Conservation (phyloP, 768 basidiomycete species). For the Pleurotus ostreatus region DNA sequence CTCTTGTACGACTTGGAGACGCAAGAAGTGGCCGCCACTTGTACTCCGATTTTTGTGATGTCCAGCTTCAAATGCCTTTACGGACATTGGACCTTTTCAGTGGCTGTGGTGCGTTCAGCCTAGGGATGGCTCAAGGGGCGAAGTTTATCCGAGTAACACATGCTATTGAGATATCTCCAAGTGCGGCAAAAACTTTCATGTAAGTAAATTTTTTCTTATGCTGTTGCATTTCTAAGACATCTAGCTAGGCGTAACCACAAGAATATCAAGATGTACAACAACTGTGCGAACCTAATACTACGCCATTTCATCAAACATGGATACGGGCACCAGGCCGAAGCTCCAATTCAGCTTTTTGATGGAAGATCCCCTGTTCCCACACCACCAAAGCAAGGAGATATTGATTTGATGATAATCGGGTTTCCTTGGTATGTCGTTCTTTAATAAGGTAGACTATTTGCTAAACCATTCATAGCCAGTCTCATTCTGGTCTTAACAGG, state of each 20-base stretch:
- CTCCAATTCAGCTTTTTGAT: slow-evolving; percentile 36
- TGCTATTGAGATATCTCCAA: slow-evolving; percentile 72
- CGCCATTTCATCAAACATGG: slow-evolving; percentile 51
- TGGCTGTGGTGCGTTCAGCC: slow-evolving; percentile 60
- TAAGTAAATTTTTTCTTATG: slow-evolving; percentile 23
- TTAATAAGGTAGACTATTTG: not conserved
- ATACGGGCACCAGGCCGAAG: slow-evolving; percentile 34
- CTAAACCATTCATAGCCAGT: slow-evolving; percentile 46
- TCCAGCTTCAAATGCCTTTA: slow-evolving; percentile 22
- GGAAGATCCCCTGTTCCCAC: slow-evolving; percentile 33
- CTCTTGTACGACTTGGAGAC: slow-evolving; percentile 20
- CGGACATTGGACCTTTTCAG: slow-evolving; percentile 43
- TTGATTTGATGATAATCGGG: slow-evolving; percentile 63
- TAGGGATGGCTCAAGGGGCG: slow-evolving; percentile 51
- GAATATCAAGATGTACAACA: slow-evolving; percentile 55
- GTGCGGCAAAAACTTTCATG: slow-evolving; percentile 65
- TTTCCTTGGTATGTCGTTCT: slow-evolving; percentile 65
- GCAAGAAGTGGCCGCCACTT: slow-evolving; percentile 16
- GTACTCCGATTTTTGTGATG: slow-evolving; percentile 29
- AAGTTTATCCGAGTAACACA: slow-evolving; percentile 55
- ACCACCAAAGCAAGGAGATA: slow-evolving; percentile 46
- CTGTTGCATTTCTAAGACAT: not conserved
- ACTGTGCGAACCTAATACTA: slow-evolving; percentile 65
- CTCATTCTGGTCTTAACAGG: slow-evolving; percentile 72
- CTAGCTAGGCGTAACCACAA: slow-evolving; percentile 47